These are phyloP conservation scores for Ceratocystis cubensis DNA, from an alignment of 2,329 filamentous ascomycete genomes.

Conservation along the genomic window DNA sequence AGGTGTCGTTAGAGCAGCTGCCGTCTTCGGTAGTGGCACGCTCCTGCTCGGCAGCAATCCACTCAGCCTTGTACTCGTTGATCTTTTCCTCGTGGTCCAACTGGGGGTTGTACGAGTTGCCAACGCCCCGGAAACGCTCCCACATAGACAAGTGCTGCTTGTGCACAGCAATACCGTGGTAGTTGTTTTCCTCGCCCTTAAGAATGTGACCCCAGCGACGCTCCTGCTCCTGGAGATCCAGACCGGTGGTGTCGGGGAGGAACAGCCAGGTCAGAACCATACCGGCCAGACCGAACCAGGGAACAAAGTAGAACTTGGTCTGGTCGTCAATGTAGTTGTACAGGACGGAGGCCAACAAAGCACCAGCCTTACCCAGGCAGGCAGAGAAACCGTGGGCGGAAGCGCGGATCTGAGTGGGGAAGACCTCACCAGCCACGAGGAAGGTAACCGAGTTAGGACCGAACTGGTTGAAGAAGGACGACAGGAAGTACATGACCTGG, in stretches of 20 bases:
- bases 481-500: conserved; percentile 97
- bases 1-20: conserved; percentile 27
- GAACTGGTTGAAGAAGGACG: conserved; percentile 98
- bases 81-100: conserved; percentile 76
- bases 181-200: conserved; percentile 61
- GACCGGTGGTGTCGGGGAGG: conserved; percentile 91
- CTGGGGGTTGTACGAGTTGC: conserved; percentile 72
- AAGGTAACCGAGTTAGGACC: conserved; percentile 94
- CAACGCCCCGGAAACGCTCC: conserved; percentile 67
- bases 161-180: conserved; percentile 89
- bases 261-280: conserved; percentile 73
- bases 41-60: conserved; percentile 40
- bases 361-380: conserved; percentile 77
- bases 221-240: conserved; percentile 95
- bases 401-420: conserved; percentile 83
- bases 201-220: conserved; percentile 84
- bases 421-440: conserved; percentile 92
- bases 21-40: conserved; percentile 36
- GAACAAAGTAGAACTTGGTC: conserved; percentile 81
- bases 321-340: conserved; percentile 89
- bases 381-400: conserved; percentile 93
- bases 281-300: conserved; percentile 86
- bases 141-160: conserved; percentile 76
- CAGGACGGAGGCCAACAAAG: conserved; percentile 71
- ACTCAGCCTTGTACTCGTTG: conserved; percentile 60